A percentile compares a stretch with the other conserved stretches of the same genome.
These are phyloP conservation scores for Candida nemodendra DNA, from an alignment of 805 yeast genomes.

Conservation along the genomic window DNA sequence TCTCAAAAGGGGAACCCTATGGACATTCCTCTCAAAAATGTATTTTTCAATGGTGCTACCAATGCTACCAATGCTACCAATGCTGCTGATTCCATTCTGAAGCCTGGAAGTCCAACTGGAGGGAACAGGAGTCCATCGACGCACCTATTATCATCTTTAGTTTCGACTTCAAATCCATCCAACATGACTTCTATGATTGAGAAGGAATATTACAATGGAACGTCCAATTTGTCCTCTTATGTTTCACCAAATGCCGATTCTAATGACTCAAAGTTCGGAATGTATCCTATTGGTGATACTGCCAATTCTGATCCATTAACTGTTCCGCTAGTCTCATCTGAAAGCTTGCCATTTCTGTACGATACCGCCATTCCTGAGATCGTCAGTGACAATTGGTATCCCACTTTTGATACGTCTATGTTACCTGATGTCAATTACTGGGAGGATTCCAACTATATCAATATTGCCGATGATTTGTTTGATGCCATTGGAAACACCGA, in stretches of 20 bases:
- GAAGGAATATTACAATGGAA: no score
- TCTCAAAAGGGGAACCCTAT: not conserved
- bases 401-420: conserved; percentile 20
- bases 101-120: no score
- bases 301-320: no score
- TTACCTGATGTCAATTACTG: conserved; percentile 8
- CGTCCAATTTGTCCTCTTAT: no score
- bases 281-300: no score
- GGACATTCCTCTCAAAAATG: not conserved
- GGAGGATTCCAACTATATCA: conserved; percentile 1
- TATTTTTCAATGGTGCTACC: conserved; percentile 1
- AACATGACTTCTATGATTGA: no score
- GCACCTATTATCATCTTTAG: no score
- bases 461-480: conserved; percentile 17
- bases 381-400: conserved; percentile 24
- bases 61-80: not conserved
- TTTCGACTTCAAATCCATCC: no score
- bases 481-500: conserved; percentile 16
- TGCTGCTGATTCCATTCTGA: no score
- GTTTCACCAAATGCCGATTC: no score
- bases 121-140: no score
- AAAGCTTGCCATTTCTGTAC: not conserved
- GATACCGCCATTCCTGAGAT: conserved; percentile 13
- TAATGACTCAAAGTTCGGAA: no score
- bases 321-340: not conserved